Percentiles rank a stretch among this genome's conserved stretches.
Conservation (phyloP, 2,329 filamentous ascomycete genomes). For the Pseudogymnoascus sp. region DNA sequence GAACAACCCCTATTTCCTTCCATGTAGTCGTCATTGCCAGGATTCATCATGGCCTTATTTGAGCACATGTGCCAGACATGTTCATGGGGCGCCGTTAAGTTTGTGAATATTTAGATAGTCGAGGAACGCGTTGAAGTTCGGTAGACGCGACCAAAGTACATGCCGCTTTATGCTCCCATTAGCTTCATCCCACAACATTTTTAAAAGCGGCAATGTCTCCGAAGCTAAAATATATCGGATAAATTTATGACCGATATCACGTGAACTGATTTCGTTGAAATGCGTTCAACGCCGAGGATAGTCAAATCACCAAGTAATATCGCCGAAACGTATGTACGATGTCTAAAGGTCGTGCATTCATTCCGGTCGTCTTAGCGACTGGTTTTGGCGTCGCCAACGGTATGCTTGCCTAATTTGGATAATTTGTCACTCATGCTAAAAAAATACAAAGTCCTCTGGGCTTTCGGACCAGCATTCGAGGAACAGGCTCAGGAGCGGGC, state of each 20-base stretch:
- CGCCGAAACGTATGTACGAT: slow-evolving; percentile 15
- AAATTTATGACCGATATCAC: background rate
- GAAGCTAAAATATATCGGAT: background rate
- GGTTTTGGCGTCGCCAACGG: slow-evolving; percentile 27
- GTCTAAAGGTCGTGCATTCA: slow-evolving; percentile 24
- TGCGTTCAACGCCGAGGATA: background rate
- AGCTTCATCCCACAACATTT: background rate
- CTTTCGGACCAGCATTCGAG: slow-evolving; percentile 27
- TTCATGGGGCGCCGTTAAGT: background rate
- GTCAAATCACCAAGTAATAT: background rate
- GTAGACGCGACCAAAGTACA: slow-evolving; percentile 3
- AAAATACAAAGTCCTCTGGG: slow-evolving; percentile 21
- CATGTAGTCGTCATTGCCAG: slow-evolving; percentile 18
- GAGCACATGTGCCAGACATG: background rate
- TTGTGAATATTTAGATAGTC: background rate
- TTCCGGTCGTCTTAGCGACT: slow-evolving; percentile 25
- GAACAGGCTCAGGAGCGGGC: slow-evolving; percentile 22
- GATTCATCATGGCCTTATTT: background rate
- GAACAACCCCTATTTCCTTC: slow-evolving; percentile 30
- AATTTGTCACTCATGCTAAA: background rate
- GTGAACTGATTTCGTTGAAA: background rate
- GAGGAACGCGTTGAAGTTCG: background rate
- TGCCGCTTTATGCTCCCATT: background rate
- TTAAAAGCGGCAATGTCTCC: background rate
- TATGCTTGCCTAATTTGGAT: slow-evolving; percentile 15